Conservation (phyloP, 1,284 basidiomycete species). For the Fomitopsis pinicola region DNA sequence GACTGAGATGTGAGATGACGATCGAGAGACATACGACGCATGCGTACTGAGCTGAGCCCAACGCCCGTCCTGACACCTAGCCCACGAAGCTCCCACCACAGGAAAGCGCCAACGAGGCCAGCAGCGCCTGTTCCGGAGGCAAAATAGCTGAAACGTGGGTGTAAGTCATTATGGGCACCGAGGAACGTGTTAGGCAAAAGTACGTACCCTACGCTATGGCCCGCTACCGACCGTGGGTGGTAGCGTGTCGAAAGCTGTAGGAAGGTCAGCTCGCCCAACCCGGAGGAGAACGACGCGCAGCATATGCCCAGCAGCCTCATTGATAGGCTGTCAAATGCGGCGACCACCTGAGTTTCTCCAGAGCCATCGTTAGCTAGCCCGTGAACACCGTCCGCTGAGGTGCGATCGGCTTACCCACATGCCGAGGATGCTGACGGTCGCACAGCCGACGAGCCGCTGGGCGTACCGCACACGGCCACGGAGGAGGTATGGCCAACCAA, state of each 20-base stretch:
- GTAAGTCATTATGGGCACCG: background rate
- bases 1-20: background rate
- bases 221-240: conserved; percentile 62
- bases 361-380: background rate
- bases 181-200: background rate
- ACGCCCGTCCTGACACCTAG: conserved; percentile 85
- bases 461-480: conserved; percentile 80
- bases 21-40: background rate
- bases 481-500: conserved; percentile 90
- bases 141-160: conserved; percentile 50
- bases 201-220: conserved; percentile 67
- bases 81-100: conserved; percentile 93
- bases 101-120: conserved; percentile 85
- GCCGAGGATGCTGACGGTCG: conserved; percentile 67
- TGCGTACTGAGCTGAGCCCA: conserved; percentile 69
- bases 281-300: conserved; percentile 88
- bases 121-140: conserved; percentile 93
- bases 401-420: conserved; percentile 60
- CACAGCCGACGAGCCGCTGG: conserved; percentile 74
- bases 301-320: conserved; percentile 84
- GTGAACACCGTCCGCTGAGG: background rate
- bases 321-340: conserved; percentile 63
- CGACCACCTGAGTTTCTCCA: conserved; percentile 61
- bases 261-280: conserved; percentile 93
- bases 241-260: conserved; percentile 90